Base-by-base conservation (phyloP, 1,139 yeast genomes). In the Debaryomycetaceae sp. region DNA sequence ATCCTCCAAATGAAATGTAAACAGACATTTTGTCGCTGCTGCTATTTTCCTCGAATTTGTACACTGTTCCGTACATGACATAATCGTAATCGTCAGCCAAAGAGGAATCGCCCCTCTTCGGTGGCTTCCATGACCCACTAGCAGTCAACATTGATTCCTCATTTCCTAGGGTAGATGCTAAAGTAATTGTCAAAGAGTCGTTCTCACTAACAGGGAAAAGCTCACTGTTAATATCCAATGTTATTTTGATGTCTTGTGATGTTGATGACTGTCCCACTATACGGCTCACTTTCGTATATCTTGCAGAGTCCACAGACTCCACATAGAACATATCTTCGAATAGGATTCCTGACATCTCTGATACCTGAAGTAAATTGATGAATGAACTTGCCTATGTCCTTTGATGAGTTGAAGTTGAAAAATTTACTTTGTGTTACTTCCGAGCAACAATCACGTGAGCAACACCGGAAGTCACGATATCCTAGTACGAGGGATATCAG, bases 1-100 rank as follows among this genome's bases (percentile, higher is more conserved):
- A 78, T 5, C 99, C 99, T 43, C 99, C 99, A 66, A 91, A 93
- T 6, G 98, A 90, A 50, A 90, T 87, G 64, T 89, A 93, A 24
- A 93, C 97, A 24, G 95, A 84, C 70, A 88, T 86, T 57, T 74
- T 72, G 58, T 81, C 86, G 59, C 82, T 85, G 50, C 81, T 85
- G 38, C 79, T 72, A 52, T 85, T 83, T 68, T 93, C 99, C 64
- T 93, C 97, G 62, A 95, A 93, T 66, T 93, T 90, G 75, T 95
- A 95, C 41, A 95, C 96, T 13, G 97, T 91, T 47, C 99, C 99
- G 65, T 91, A 85, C 98, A 93, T 93, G 56, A 93, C 98, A 59
- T 95, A 95, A 63, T 95, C 99, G 69, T 90, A 93, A 61, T 93
- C 98, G 62, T 93, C 98, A 49, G 97, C 97, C 60, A 93, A 76